These are phyloP conservation scores for Aspergillus aculeatus DNA, from an alignment of 2,329 filamentous ascomycete genomes.

Conservation along the genomic window DNA sequence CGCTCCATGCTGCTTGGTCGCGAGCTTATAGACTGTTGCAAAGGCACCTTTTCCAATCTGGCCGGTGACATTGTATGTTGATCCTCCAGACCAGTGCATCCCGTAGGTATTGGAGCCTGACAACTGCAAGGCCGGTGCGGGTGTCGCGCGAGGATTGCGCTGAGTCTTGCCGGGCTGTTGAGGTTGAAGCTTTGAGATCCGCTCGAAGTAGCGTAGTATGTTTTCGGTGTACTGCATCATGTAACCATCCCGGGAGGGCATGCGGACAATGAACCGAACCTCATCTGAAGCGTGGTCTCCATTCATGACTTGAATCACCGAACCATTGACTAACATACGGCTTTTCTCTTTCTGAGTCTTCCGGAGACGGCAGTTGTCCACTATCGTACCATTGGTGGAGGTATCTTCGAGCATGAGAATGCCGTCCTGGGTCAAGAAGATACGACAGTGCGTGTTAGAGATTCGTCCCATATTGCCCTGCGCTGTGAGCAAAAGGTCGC, in stretches of 20 bases:
- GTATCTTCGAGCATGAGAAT: slow-evolving; percentile 89
- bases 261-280: slow-evolving; percentile 79
- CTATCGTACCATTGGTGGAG: slow-evolving; percentile 93
- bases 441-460: slow-evolving; percentile 94
- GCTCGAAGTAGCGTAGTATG: slow-evolving; percentile 64
- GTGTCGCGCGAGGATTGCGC: slow-evolving; percentile 23
- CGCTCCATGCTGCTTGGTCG: slow-evolving; percentile 76
- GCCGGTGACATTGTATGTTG: slow-evolving; percentile 78
- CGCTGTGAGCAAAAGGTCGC: slow-evolving; percentile 70
- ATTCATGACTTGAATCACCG: slow-evolving; percentile 67
- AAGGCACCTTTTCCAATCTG: slow-evolving; percentile 91
- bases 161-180: slow-evolving; percentile 23
- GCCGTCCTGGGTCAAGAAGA: slow-evolving; percentile 82
- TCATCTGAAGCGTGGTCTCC: slow-evolving; percentile 55
- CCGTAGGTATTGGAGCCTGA: slow-evolving; percentile 51
- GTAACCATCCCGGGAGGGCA: slow-evolving; percentile 73
- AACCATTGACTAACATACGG: slow-evolving; percentile 69
- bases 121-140: slow-evolving; percentile 31
- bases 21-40: slow-evolving; percentile 87
- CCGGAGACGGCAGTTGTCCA: slow-evolving; percentile 70
- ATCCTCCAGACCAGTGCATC: slow-evolving; percentile 79
- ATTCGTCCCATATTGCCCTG: slow-evolving; percentile 70
- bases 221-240: slow-evolving; percentile 67
- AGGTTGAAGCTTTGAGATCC: slow-evolving; percentile 23
- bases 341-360: slow-evolving; percentile 50